These are phyloP conservation scores for Mallotus repandus DNA, from an alignment of 441 rosid genomes.

Conservation along the genomic window DNA sequence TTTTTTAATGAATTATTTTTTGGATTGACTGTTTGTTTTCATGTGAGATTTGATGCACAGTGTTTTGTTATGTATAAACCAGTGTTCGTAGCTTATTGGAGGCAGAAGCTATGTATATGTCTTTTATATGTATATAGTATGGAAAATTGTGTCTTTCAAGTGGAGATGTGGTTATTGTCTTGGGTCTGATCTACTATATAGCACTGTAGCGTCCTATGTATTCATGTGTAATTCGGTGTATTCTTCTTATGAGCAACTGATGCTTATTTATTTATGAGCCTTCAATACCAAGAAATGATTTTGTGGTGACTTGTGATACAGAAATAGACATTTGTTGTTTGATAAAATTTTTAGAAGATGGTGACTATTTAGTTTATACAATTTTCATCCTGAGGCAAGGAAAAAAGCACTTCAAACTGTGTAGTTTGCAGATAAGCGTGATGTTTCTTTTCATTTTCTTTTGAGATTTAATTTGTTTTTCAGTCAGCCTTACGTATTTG, in stretches of 20 bases:
- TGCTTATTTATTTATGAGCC: not conserved
- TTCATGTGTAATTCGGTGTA: not conserved
- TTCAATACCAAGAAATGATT: not conserved
- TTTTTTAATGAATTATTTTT: not conserved
- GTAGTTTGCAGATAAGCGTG: not conserved
- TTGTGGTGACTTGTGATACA: not conserved
- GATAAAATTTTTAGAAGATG: not conserved
- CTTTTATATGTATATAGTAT: not conserved
- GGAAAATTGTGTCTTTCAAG: not conserved
- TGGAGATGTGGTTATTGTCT: not conserved
- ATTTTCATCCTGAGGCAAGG: not conserved
- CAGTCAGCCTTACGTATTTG: not conserved
- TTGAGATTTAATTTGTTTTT: not conserved
- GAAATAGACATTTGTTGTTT: not conserved
- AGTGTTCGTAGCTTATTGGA: not conserved
- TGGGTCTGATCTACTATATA: not conserved
- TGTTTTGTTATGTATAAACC: not conserved
- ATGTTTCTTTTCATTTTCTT: not conserved
- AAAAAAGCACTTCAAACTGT: not conserved
- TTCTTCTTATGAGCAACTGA: not conserved
- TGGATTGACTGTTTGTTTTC: not conserved
- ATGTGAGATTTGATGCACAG: not conserved
- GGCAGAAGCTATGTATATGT: not conserved
- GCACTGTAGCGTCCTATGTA: not conserved
- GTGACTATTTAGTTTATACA: not conserved